Evolutionary conservation across 2,329 filamentous ascomycete species (phyloP), one percentile per base, ranked within the genome.

Genomic region (Colletotrichum somersetense): DNA sequence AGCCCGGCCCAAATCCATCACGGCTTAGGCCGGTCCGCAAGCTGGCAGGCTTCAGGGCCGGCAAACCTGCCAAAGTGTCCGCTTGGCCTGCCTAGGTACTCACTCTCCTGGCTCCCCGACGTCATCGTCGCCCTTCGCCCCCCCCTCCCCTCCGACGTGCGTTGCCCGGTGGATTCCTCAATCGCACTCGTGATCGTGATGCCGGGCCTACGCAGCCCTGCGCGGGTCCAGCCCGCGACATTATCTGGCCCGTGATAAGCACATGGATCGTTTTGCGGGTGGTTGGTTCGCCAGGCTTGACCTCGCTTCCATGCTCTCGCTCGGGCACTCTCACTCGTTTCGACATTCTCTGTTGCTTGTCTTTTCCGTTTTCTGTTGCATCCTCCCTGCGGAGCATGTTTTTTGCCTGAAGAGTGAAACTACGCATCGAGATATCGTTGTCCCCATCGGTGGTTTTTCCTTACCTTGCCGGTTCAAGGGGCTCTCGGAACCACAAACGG

Each of bases 21-120:
- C 64, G 68, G 68, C 50, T 57, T n/a, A 68, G 50, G 52, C 69
- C 65, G 65, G 42, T 38, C 69, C 58, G 69, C 42, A 52, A 58
- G 46, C 67, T 50, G 50, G 38, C 55, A 57, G 33, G 50, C 58
- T 68, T 50, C 23, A 63, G 50, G 50, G 50, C 33, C 64, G 23
- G 23, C 35, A 26, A 26, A n/a, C 18, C 33, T 35, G 52, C 8
- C 10, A 33, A 56, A 53, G 20, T n/a, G 40, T 18, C 20, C 5
- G 55, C 55, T 40, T 50, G 16, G 44, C 46, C 5, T 35, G 42
- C 38, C 26, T 26, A 3, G 26, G 59, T 23, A n/a, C 2, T 20
- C 26, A 26, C 5, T 10, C 23, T 10, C 23, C 3, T 48, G n/a
- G 5, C 35, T 18, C 5, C 3, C 33, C 33, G 46, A 62, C 61